Conservation (phyloP, 2,329 filamentous ascomycete genomes). For the Ceratocystis colombiana region DNA sequence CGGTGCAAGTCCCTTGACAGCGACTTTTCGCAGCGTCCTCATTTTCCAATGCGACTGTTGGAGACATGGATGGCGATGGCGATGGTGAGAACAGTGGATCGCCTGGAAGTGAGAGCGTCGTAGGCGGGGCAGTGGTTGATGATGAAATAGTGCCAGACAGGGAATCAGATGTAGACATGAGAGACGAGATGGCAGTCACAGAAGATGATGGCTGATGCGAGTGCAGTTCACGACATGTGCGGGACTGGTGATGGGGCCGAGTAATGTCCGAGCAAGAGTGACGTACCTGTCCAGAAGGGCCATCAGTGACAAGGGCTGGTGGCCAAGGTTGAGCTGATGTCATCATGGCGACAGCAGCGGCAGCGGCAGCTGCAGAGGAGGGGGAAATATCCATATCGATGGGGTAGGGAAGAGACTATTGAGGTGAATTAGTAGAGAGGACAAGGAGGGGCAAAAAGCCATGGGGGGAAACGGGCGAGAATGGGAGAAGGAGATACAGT, state of each 20-base stretch:
- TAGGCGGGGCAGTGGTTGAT: conserved; percentile 12
- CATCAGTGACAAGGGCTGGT: background rate
- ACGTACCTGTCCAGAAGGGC: conserved; percentile 19
- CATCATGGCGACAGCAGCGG: conserved; percentile 13
- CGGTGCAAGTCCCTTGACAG: conserved; percentile 25
- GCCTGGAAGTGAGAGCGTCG: conserved; percentile 20
- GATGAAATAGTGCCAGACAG: background rate
- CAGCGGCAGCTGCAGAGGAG: conserved; percentile 13
- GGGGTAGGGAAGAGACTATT: conserved; percentile 22
- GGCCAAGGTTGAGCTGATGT: conserved; percentile 10
- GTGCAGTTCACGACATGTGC: conserved; percentile 5
- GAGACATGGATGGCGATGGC: conserved; percentile 32
- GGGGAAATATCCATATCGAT: conserved; percentile 21
- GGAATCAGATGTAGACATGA: conserved; percentile 8
- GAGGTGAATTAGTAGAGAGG: too few relatives aligned
- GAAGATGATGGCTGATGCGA: conserved; percentile 1
- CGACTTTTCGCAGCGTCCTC: conserved; percentile 26
- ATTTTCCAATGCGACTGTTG: background rate
- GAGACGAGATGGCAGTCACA: conserved; percentile 16
- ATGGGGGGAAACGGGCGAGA: too few relatives aligned
- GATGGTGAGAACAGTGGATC: conserved; percentile 29
- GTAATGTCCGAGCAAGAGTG: background rate
- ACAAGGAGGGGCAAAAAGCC: too few relatives aligned
- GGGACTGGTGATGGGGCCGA: conserved; percentile 10
- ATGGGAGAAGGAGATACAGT: too few relatives aligned